Base-by-base conservation (phyloP, 139 green algal genomes). In the Chlamydomonas sp. region DNA sequence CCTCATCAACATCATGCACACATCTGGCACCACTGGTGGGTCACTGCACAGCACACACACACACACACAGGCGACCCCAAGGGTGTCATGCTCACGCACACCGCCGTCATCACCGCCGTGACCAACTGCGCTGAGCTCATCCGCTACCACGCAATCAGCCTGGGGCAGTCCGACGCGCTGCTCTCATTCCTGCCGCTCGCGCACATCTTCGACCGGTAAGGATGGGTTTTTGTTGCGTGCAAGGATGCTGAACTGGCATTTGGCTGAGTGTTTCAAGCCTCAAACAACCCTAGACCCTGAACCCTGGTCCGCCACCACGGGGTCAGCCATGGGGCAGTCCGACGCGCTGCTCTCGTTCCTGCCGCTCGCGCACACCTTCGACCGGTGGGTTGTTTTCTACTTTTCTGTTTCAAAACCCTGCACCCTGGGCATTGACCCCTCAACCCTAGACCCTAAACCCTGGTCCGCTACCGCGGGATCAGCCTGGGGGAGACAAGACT, bases 1-100 rank as follows among this genome's bases (percentile, higher is more conserved):
- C 81, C 73, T 93, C 28, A 92, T 83, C 83, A 96, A 90, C 63
- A 94, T 96, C 79, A 96, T 96, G 90, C 92, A 96, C 84, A 96
- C 90, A 13, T 83, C 60, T 24, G 90, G 80, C 60, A 86, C 76
- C 33, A 86, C 80, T 38, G 79, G 81, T 35, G 74, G n/a, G 13
- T 26, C 74, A 76, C n/a, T n/a, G n/a, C n/a, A n/a, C n/a, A n/a
- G n/a, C n/a, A n/a, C n/a, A n/a, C n/a, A n/a, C n/a, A n/a, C n/a
- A n/a, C n/a, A n/a, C n/a, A n/a, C n/a, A n/a, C n/a, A n/a, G 79
- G 81, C 35, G 75, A 85, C 35, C 83, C 83, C 69, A 89, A 95
- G 84, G 90, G 90, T n/a, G 90, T 96, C 3, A 69, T 90, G 77
- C 50, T 96, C 2, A 88, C 72, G 6, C 90, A 96, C 77, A 59